phyloP scores from a whole-genome alignment of 768 basidiomycete genomes.

The Suillus placidus region DNA sequence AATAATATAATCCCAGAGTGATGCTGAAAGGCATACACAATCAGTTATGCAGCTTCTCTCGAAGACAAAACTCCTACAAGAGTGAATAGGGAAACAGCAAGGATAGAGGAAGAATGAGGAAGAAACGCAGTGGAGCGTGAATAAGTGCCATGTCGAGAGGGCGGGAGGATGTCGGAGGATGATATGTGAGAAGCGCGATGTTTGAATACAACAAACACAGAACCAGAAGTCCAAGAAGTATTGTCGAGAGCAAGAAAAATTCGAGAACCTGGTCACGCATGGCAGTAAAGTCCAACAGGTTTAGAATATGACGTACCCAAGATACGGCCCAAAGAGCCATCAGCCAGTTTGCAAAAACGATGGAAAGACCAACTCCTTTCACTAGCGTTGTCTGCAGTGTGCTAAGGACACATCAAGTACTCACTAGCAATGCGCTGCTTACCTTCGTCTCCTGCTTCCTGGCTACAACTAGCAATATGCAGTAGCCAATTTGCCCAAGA shows the following conservation, averaged over 20 bases:
- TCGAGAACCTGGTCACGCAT: slow-evolving; percentile 55
- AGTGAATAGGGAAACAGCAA: slow-evolving; percentile 56
- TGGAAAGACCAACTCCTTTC: slow-evolving; percentile 77
- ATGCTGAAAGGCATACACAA: slow-evolving; percentile 46
- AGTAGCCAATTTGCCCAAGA: slow-evolving; percentile 78
- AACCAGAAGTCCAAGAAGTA: slow-evolving; percentile 71
- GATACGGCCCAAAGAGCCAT: slow-evolving; percentile 81
- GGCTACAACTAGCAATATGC: slow-evolving; percentile 71
- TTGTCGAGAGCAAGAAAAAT: slow-evolving; percentile 75
- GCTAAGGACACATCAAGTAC: slow-evolving; percentile 7
- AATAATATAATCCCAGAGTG: slow-evolving; percentile 64
- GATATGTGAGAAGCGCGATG: slow-evolving; percentile 74
- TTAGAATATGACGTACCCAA: slow-evolving; percentile 52
- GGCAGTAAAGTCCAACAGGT: background rate
- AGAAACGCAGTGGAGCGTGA: slow-evolving; percentile 81
- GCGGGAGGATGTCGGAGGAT: slow-evolving; percentile 54
- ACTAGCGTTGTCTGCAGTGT: slow-evolving; percentile 59
- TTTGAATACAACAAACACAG: slow-evolving; percentile 80
- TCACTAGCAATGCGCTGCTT: slow-evolving; percentile 14
- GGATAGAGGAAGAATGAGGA: slow-evolving; percentile 55
- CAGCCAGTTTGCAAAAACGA: slow-evolving; percentile 78
- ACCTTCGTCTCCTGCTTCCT: slow-evolving; percentile 83
- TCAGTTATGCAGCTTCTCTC: background rate
- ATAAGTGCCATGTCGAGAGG: slow-evolving; percentile 83
- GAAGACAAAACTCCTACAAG: slow-evolving; percentile 39